These are phyloP conservation scores for Panaeolus papilionaceus DNA, from an alignment of 768 basidiomycete genomes.

Conservation along the genomic window DNA sequence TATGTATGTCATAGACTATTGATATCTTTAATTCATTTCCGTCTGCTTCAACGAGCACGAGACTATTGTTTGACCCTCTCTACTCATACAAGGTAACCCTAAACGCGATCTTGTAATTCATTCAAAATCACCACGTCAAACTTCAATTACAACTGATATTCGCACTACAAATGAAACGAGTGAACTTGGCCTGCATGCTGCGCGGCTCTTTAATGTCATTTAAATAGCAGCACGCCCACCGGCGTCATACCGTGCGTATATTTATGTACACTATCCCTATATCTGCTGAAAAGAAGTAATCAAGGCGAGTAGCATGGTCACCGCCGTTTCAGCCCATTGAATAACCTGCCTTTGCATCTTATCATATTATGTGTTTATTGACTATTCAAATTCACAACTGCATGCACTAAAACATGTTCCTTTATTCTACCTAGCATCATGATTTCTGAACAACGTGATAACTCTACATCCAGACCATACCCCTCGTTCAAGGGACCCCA, in stretches of 20 bases:
- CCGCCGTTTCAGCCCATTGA: background rate
- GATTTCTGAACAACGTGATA: background rate
- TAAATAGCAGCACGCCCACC: background rate
- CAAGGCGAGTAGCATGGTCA: background rate
- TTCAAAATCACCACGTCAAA: constrained; percentile 1
- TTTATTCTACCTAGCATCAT: background rate
- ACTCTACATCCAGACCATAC: background rate
- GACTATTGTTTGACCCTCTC: background rate
- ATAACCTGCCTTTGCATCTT: background rate
- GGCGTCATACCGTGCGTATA: constrained; percentile 8
- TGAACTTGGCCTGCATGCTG: background rate
- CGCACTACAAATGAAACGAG: constrained; percentile 11
- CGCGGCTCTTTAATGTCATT: background rate
- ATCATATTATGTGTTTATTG: background rate
- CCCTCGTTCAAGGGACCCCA: constrained; percentile 2
- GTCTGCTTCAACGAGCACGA: constrained; percentile 4
- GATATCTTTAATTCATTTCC: constrained; percentile 4
- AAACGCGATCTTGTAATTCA: background rate
- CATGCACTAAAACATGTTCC: background rate
- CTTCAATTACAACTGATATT: background rate
- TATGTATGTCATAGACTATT: background rate
- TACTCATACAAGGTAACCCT: background rate
- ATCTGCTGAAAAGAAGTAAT: background rate
- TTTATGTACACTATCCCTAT: background rate
- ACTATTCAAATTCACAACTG: too few relatives aligned